These are phyloP conservation scores for Alloascoidea hylecoeti DNA, from an alignment of 805 yeast genomes.

Conservation along the genomic window DNA sequence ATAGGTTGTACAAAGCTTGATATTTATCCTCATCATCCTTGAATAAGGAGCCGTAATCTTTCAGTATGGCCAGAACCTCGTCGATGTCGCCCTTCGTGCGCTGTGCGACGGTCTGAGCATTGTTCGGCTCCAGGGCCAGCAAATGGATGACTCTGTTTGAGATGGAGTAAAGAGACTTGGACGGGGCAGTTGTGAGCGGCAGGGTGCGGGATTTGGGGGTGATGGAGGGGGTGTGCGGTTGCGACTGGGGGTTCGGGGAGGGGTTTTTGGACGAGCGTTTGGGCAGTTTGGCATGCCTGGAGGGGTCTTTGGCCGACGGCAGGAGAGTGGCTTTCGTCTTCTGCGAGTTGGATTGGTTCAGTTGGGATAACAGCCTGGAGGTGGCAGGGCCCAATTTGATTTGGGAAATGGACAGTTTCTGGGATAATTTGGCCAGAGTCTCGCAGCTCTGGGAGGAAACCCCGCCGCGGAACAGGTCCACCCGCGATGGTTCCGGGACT, in stretches of 20 bases:
- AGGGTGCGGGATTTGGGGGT: conserved; percentile 4
- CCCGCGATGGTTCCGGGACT: not conserved
- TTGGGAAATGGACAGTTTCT: not conserved
- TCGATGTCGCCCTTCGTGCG: conserved; percentile 14
- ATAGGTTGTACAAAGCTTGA: conserved; percentile 13
- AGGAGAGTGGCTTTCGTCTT: not conserved
- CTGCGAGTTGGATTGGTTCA: not conserved
- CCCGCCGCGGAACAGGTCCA: not conserved
- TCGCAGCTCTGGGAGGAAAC: not conserved
- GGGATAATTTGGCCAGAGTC: not conserved
- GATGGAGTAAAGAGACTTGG: conserved; percentile 11
- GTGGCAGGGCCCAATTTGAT: conserved; percentile 6
- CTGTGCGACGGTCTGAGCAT: conserved; percentile 17
- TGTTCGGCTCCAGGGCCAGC: conserved; percentile 33
- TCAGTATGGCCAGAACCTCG: conserved; percentile 17
- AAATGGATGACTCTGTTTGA: conserved; percentile 26
- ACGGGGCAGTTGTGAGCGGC: conserved; percentile 9
- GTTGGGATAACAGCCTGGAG: not conserved
- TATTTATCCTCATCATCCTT: conserved; percentile 13
- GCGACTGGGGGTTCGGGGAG: not conserved
- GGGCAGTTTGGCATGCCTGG: not conserved
- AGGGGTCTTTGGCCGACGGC: not conserved
- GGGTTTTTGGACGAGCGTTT: not conserved
- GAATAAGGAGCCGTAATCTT: conserved; percentile 16
- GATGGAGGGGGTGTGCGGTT: not conserved